A percentile compares a stretch with the other conserved stretches of the same genome.
Evolutionary conservation across 2,329 filamentous ascomycete species (phyloP).

Genomic region (Rhytidhysteron rufulum): DNA sequence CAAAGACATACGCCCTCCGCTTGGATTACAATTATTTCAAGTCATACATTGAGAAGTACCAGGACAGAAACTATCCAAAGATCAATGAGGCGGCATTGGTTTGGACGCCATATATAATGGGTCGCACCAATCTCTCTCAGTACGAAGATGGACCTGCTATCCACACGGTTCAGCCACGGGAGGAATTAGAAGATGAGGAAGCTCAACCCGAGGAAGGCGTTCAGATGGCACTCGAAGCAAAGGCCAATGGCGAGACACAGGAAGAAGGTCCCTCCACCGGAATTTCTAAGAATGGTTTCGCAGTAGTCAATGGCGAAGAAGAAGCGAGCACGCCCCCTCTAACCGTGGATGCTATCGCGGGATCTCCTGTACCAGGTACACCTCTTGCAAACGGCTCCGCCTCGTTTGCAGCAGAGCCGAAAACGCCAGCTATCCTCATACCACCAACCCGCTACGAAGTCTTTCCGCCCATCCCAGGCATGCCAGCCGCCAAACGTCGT

Average conservation of each 20-base stretch:
- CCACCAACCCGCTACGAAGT: constrained; percentile 72
- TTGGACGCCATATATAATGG: constrained; percentile 98
- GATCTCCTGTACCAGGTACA: constrained; percentile 28
- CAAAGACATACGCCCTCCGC: constrained; percentile 82
- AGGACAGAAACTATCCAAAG: constrained; percentile 81
- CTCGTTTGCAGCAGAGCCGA: constrained; percentile 22
- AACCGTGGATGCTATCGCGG: constrained; percentile 22
- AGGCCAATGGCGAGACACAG: constrained; percentile 18
- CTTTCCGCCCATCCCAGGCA: constrained; percentile 64
- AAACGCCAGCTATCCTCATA: constrained; percentile 44
- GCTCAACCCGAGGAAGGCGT: constrained; percentile 42
- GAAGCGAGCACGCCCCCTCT: constrained; percentile 16
- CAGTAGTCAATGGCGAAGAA: constrained; percentile 8
- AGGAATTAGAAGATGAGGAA: constrained; percentile 58
- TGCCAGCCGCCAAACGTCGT: constrained; percentile 30
- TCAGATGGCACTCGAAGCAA: constrained; percentile 30
- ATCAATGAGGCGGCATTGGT: constrained; percentile 76
- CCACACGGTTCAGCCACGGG: constrained; percentile 81
- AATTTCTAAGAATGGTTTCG: constrained; percentile 4
- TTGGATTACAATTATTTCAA: constrained; percentile 82
- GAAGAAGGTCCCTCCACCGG: constrained; percentile 1
- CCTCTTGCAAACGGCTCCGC: constrained; percentile 29
- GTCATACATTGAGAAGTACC: constrained; percentile 85
- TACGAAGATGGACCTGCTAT: constrained; percentile 79
- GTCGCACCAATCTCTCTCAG: constrained; percentile 73